Base-by-base conservation (phyloP, 1,284 basidiomycete genomes). In the Ganoderma sp. region DNA sequence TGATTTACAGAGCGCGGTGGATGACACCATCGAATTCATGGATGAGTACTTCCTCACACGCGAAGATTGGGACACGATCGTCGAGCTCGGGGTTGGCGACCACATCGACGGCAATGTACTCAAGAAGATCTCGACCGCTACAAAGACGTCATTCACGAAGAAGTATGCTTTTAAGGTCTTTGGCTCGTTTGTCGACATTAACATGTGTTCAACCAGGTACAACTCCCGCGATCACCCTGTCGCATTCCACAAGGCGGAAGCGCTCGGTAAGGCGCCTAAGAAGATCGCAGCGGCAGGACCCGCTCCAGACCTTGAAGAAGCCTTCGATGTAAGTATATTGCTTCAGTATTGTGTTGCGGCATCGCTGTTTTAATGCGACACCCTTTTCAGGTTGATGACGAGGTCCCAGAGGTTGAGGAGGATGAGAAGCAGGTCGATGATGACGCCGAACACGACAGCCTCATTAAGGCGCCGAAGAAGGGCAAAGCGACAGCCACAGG, bases 21-120 rank as follows among this genome's bases (percentile, higher is more conserved):
- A 92, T 0, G 89, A 91, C 1, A 90, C 97, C 32, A 98, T 99
- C 67, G 84, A 88, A 32, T 81, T 84, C 17, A 97, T 99, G 96
- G 97, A 99, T 79, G 92, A 94, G 60, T 99, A 99, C 79, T 99
- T 90, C 80, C 81, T 99, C 45, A 91, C 91, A 7, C 93, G 93
- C 72, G 97, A 99, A 48, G 97, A 99, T 77, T 97, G 97, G 94
- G 98, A 99, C 74, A 91, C 94, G 12, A 86, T 99, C 63, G 87
- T 99, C 65, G 97, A 99, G 79, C 86, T 99, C 12, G 97, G 97
- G 0, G 86, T 99, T 12, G 97, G 90, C 67, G 85, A 91, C 7
- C 88, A 91, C 75, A 89, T 87, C 72, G 93, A 93, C 59, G 92
- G 92, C 0, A 57, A 84, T 0, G 84, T 96, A 9, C 78, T 93